These are phyloP conservation scores for Trichosporon coremiiforme DNA, from an alignment of 1,284 basidiomycete species.

Conservation along the genomic window DNA sequence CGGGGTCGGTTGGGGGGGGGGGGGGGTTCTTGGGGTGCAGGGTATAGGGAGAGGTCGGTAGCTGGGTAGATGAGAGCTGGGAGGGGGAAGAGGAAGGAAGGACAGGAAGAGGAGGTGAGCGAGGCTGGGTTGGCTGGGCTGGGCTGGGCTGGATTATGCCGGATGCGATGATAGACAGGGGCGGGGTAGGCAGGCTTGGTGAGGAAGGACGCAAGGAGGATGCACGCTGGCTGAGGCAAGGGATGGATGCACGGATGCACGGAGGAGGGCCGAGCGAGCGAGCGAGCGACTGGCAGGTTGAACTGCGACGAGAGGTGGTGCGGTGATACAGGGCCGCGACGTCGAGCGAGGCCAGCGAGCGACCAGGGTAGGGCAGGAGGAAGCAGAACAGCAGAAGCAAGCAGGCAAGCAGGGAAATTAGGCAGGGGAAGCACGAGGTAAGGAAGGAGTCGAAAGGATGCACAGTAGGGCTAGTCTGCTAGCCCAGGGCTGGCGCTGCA, in stretches of 20 bases:
- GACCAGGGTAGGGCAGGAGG: not conserved
- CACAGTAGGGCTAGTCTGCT: not conserved
- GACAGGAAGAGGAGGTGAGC: not conserved
- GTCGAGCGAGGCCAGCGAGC: not conserved
- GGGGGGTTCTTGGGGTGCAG: not conserved
- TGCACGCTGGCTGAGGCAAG: no score
- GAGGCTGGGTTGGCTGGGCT: not conserved
- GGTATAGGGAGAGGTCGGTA: not conserved
- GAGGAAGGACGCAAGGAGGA: not conserved
- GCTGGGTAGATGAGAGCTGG: not conserved
- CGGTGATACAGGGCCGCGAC: conserved; percentile 8
- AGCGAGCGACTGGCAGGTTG: not conserved
- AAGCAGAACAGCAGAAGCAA: not conserved
- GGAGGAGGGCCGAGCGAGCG: not conserved
- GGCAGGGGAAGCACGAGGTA: not conserved
- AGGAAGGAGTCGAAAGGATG: not conserved
- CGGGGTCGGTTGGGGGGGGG: not conserved
- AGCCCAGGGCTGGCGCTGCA: not conserved
- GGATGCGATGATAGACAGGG: not conserved
- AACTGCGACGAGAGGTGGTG: not conserved
- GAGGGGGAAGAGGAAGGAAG: not conserved
- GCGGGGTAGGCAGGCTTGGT: not conserved
- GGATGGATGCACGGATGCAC: not conserved
- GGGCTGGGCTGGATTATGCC: not conserved
- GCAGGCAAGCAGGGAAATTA: no score